phyloP scores from a whole-genome alignment of 75 land plant species.

The Pinus taeda region DNA sequence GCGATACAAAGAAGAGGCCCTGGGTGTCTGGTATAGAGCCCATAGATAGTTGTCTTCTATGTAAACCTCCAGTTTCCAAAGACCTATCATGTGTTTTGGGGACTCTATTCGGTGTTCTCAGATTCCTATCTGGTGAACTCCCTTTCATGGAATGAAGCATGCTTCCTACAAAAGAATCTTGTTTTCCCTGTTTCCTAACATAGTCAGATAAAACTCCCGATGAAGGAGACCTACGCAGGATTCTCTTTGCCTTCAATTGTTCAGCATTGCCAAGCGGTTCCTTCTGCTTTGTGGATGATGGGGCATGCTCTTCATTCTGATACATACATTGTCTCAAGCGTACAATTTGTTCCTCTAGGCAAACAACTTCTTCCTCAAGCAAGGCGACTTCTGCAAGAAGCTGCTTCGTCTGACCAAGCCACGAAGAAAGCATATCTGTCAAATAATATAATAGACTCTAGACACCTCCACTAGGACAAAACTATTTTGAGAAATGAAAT shows the following conservation, averaged over 20 bases:
- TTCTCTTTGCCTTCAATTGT: constrained; percentile 3
- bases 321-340: constrained; percentile 63
- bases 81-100: not conserved
- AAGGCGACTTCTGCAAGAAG: constrained; percentile 93
- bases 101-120: not conserved
- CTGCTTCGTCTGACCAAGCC: constrained; percentile 53
- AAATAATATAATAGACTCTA: not conserved
- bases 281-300: constrained; percentile 35
- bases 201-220: not conserved
- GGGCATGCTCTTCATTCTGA: constrained; percentile 54
- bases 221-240: not conserved
- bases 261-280: constrained; percentile 7
- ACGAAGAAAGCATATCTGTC: not conserved
- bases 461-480: not conserved
- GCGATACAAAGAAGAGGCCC: not conserved
- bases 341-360: constrained; percentile 76
- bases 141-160: constrained; percentile 1
- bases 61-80: constrained; percentile 7
- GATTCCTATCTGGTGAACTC: not conserved
- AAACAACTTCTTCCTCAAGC: constrained; percentile 79
- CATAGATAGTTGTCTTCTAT: not conserved
- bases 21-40: constrained; percentile 5
- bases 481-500: not conserved
- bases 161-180: constrained; percentile 8
- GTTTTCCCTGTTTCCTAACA: not conserved